These are phyloP conservation scores for Sugiyamaella sp. DNA, from an alignment of 1,139 yeast genomes.

Conservation along the genomic window DNA sequence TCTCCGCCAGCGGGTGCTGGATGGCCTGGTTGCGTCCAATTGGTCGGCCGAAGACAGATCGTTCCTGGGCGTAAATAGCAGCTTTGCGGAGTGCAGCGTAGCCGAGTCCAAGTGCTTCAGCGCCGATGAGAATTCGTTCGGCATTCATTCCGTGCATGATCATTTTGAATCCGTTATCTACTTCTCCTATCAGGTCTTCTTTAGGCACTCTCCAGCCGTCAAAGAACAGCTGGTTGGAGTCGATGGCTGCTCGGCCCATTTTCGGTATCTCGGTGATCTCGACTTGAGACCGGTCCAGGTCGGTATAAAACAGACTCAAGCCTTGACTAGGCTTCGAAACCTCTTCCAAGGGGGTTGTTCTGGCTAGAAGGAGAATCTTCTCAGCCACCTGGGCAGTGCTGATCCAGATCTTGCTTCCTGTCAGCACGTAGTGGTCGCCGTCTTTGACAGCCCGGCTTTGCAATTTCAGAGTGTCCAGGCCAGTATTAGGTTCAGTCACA, in stretches of 20 bases:
- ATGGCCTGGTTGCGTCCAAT: slow-evolving; percentile 23
- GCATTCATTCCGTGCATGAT: slow-evolving; percentile 24
- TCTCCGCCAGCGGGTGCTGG: slow-evolving; percentile 23
- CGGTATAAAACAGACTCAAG: slow-evolving; percentile 18
- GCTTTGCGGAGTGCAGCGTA: slow-evolving; percentile 20
- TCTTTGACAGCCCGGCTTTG: slow-evolving; percentile 17
- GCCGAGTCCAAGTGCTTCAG: slow-evolving; percentile 21
- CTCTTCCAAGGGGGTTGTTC: slow-evolving; percentile 19
- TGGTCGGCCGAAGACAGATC: slow-evolving; percentile 19
- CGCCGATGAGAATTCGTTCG: slow-evolving; percentile 20
- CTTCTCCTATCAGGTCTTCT: slow-evolving; percentile 20
- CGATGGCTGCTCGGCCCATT: slow-evolving; percentile 20
- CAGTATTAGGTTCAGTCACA: slow-evolving; percentile 21
- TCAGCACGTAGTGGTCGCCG: slow-evolving; percentile 16
- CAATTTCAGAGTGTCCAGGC: slow-evolving; percentile 17
- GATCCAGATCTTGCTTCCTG: slow-evolving; percentile 22
- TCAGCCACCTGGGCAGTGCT: slow-evolving; percentile 21
- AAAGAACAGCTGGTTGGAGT: slow-evolving; percentile 20
- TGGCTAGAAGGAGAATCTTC: slow-evolving; percentile 15
- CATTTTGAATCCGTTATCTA: slow-evolving; percentile 19
- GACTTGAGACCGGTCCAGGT: slow-evolving; percentile 20
- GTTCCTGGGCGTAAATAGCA: slow-evolving; percentile 15
- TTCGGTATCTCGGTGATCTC: slow-evolving; percentile 20
- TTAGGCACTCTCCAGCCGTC: slow-evolving; percentile 21
- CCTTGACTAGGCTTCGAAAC: slow-evolving; percentile 19